Conservation (phyloP, 306 rosid species). For the Cicer judaicum region DNA sequence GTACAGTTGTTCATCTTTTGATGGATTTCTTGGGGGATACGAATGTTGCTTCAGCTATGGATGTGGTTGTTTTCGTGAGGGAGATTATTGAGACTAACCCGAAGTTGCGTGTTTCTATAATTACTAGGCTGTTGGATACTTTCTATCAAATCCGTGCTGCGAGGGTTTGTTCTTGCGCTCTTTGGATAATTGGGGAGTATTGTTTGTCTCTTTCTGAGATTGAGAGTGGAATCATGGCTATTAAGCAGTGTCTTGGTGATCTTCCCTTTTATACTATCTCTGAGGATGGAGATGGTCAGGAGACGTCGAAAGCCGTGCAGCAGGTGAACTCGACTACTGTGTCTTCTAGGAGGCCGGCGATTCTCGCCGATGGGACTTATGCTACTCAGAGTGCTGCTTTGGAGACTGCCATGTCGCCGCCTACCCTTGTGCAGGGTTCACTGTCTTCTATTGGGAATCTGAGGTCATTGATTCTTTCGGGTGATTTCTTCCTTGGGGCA, state of each 20-base stretch:
- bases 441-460: slow-evolving; percentile 78
- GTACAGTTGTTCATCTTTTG: slow-evolving; percentile 93
- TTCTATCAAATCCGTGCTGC: slow-evolving; percentile 95
- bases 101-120: slow-evolving; percentile 80
- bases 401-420: slow-evolving; percentile 91
- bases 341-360: slow-evolving; percentile 93
- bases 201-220: slow-evolving; percentile 91
- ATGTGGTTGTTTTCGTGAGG: slow-evolving; percentile 89
- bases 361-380: slow-evolving; percentile 97
- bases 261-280: slow-evolving; percentile 80
- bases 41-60: slow-evolving; percentile 91
- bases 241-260: slow-evolving; percentile 95
- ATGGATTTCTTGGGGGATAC: slow-evolving; percentile 98
- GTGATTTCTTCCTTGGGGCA: slow-evolving; percentile 95
- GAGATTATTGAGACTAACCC: slow-evolving; percentile 98
- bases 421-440: slow-evolving; percentile 81
- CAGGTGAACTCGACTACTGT: slow-evolving; percentile 68
- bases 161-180: slow-evolving; percentile 90
- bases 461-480: slow-evolving; percentile 89
- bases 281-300: slow-evolving; percentile 84
- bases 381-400: slow-evolving; percentile 98
- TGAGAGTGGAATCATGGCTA: slow-evolving; percentile 73
- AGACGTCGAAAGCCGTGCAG: slow-evolving; percentile 59
- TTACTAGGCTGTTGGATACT: slow-evolving; percentile 87
- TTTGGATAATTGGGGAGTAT: slow-evolving; percentile 96